Evolutionary conservation across 192 early-diverging fungal species (phyloP).

Genomic region (Backusella sp.): DNA sequence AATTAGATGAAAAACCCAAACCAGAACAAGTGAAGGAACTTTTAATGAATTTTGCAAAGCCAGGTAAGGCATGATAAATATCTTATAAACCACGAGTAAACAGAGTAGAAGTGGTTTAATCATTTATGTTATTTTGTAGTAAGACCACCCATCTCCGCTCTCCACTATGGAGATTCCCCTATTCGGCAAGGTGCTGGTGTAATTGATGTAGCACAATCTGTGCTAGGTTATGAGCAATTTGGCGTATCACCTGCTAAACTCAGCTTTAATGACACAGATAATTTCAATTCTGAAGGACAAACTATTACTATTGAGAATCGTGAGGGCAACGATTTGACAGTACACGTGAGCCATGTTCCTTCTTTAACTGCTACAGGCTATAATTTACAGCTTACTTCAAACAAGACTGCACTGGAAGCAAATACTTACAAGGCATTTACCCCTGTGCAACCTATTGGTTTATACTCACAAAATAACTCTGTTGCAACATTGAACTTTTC

Average conservation of each 20-base stretch:
- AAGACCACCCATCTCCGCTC: slow-evolving; percentile 8
- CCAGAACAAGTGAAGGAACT: slow-evolving; percentile 14
- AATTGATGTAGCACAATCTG: slow-evolving; percentile 39
- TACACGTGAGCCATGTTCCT: slow-evolving; percentile 31
- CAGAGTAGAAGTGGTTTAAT: background rate
- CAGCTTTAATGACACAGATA: slow-evolving; percentile 45
- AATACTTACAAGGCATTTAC: background rate
- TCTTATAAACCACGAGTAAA: background rate
- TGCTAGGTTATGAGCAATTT: slow-evolving; percentile 24
- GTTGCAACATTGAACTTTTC: slow-evolving; percentile 7
- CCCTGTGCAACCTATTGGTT: slow-evolving; percentile 20
- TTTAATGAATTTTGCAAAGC: slow-evolving; percentile 32
- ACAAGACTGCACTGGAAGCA: background rate
- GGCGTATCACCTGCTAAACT: slow-evolving; percentile 43
- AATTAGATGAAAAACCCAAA: background rate
- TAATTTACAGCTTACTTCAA: background rate
- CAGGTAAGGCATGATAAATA: slow-evolving; percentile 14
- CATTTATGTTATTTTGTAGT: slow-evolving; percentile 6
- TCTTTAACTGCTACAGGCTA: slow-evolving; percentile 40
- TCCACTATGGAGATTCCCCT: slow-evolving; percentile 24
- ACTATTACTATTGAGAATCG: slow-evolving; percentile 39
- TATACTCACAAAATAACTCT: background rate
- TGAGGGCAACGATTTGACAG: slow-evolving; percentile 25
- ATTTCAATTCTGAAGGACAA: slow-evolving; percentile 23
- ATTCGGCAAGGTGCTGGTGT: slow-evolving; percentile 52